These are phyloP conservation scores for Malus sieversii DNA, from an alignment of 306 rosid genomes.

Conservation along the genomic window DNA sequence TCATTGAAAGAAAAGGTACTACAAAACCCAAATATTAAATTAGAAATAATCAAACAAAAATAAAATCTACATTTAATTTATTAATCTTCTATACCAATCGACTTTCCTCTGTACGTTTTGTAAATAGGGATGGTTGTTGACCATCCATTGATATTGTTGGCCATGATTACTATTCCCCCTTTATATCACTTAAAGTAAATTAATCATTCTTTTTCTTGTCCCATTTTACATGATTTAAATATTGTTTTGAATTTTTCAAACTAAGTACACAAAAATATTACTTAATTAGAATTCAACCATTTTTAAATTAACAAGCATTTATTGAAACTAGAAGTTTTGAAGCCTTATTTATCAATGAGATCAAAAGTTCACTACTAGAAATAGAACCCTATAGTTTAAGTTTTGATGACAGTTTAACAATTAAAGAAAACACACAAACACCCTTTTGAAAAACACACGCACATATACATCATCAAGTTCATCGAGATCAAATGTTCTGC, in stretches of 20 bases:
- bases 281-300: background rate
- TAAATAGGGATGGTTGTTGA: background rate
- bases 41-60: too few relatives aligned
- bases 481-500: too few relatives aligned
- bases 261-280: too few relatives aligned
- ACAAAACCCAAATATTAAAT: too few relatives aligned
- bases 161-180: background rate
- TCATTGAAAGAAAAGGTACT: too few relatives aligned
- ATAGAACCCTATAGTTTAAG: background rate
- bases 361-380: background rate
- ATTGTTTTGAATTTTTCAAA: background rate
- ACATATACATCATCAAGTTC: too few relatives aligned
- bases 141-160: background rate
- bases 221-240: background rate
- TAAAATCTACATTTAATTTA: background rate
- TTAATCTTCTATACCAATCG: background rate
- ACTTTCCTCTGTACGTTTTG: background rate
- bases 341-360: background rate
- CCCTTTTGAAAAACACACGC: too few relatives aligned
- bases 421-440: too few relatives aligned
- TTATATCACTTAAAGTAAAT: background rate
- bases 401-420: too few relatives aligned
- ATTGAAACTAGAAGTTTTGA: too few relatives aligned
- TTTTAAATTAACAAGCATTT: background rate
- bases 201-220: background rate